Evolutionary conservation across 176 grass and related monocot species (phyloP), one percentile per base, ranked within the genome.

Genomic region (Areca catechu): DNA sequence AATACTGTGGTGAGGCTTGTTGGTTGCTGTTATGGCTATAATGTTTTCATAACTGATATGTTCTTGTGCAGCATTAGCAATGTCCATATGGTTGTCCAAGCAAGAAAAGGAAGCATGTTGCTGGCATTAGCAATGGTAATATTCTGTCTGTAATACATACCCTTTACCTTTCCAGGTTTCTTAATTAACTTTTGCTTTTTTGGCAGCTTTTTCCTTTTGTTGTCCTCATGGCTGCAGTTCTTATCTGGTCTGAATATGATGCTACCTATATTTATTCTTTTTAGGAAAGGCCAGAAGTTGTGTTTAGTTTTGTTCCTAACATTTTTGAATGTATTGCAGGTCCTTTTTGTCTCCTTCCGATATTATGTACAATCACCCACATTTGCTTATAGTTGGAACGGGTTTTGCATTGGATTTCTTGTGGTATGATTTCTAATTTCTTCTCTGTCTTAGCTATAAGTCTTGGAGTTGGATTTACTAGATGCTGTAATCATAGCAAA

Each of bases 321-420:
- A 43, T 14, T 43, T 43, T 43, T 12, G 34, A 43, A 43, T 43
- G 14, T 43, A 12, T 43, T 82, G 62, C 70, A 98, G 83, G 93
- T 60, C 61, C 58, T 82, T 65, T 82, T 80, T 98, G 61, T 98
- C 93, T 53, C 93, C 93, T 75, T 88, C 78, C 30, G 84, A 85
- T 75, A 92, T 97, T 79, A 92, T 77, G 78, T 80, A 65, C 50
- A 92, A 88, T 75, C 82, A 98, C 50, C 93, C 93, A 57, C 87
- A 98, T 85, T 56, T 97, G 20, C 83, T 98, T 63, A 68, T 98
- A 30, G 78, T 84, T 19, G 87, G 93, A 80, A 98, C 93, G 72
- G 93, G 93, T 74, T 97, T 90, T 85, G 82, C 88, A 68, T 97
- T 85, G 92, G 92, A 65, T 97, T 77, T 80, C 74, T 97, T 64